Evolutionary conservation across 2,329 filamentous ascomycete genomes (phyloP), one percentile per base, ranked within the genome.

Genomic region (Colletotrichum godetiae): DNA sequence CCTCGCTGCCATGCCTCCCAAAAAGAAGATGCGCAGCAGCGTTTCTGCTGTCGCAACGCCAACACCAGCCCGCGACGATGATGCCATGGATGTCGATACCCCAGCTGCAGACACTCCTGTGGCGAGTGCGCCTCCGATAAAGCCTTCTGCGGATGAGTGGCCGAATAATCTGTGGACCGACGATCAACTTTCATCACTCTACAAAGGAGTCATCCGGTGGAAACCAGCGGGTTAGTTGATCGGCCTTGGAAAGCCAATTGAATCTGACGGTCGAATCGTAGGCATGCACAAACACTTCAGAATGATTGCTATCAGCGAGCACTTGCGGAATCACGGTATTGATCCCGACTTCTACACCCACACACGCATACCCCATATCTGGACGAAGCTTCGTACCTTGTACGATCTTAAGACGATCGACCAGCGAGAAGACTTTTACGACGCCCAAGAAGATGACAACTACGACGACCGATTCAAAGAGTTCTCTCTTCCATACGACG

Each of bases 221-320:
- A 99, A 99, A 81, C 97, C 97, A n/a, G 96, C 96, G 53, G 96
- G 95, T 94, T 80, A 76, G 80, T 75, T 27, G 27, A 13, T 33
- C 42, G 19, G 11, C 53, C n/a, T 33, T 22, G 13, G 13, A n/a
- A 24, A 27, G 29, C 27, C 49, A n/a, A 63, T 61, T 19, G 22
- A 59, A 37, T 83, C 82, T 72, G 63, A 61, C 52, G n/a, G 29
- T 42, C 27, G 13, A 52, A 15, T 59, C 29, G 2, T 76, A 94
- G 94, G 95, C 74, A 94, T 98, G 88, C 95, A 98, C 85, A 97
- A 96, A 81, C 95, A 98, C 82, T 97, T 98, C 80, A 92, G 94
- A 73, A 95, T 98, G 88, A 91, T 98, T 75, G 92, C 94, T 10
- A 94, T 98, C 72, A 93, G 93, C 57, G 92, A 95, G 77, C 91